phyloP scores from a whole-genome alignment of 352 stramenopile genomes.

The Globisporangium yorkense region DNA sequence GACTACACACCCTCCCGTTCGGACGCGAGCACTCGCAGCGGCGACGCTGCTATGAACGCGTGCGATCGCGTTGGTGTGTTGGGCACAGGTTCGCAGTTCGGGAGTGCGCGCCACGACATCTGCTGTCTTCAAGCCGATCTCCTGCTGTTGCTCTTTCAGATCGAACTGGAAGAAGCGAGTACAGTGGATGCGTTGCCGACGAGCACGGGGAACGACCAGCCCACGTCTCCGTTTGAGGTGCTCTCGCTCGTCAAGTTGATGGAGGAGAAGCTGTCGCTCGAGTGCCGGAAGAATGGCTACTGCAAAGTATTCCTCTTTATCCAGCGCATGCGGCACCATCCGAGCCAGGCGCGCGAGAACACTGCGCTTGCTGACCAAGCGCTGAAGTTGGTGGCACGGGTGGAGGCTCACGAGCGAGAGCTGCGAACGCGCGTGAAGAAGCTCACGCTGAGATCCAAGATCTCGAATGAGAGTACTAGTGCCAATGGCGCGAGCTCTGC shows the following conservation, averaged over 20 bases:
- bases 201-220: not conserved
- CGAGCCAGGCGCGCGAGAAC: constrained; percentile 14
- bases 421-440: constrained; percentile 16
- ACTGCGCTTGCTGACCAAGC: constrained; percentile 24
- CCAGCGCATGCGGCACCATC: constrained; percentile 25
- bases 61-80: constrained; percentile 35
- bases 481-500: not conserved
- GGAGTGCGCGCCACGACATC: constrained; percentile 43
- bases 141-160: constrained; percentile 38
- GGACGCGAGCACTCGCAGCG: constrained; percentile 5
- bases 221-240: not conserved
- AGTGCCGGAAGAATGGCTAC: constrained; percentile 56
- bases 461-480: not conserved
- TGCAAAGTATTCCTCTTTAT: constrained; percentile 35
- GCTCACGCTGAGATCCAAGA: not conserved
- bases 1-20: constrained; percentile 6
- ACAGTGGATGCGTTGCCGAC: constrained; percentile 19
- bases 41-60: constrained; percentile 4
- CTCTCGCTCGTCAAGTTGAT: constrained; percentile 11
- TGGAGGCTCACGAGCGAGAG: constrained; percentile 37
- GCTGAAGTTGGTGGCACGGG: constrained; percentile 33
- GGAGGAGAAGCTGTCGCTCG: constrained; percentile 28
- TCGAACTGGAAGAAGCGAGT: constrained; percentile 46
- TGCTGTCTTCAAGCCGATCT: constrained; percentile 52
- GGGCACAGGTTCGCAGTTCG: constrained; percentile 52